Conservation (phyloP, 2,329 filamentous ascomycete genomes). For the Aureobasidium pullulans region DNA sequence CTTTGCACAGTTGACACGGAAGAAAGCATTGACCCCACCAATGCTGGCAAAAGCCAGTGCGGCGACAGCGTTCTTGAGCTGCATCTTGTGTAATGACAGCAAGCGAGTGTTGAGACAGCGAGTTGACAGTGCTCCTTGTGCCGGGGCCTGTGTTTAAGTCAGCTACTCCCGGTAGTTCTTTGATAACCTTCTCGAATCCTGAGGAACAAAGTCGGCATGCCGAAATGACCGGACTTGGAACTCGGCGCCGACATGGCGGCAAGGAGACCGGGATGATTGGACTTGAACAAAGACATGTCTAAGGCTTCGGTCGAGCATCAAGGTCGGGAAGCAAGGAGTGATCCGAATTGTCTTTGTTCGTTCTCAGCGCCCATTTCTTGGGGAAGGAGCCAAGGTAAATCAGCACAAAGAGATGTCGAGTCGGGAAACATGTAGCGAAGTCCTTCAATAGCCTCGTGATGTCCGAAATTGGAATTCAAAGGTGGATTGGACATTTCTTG, state of each 20-base stretch:
- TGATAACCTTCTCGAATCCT: background rate
- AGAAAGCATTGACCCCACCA: conserved; percentile 26
- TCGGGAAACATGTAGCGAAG: background rate
- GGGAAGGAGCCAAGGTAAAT: background rate
- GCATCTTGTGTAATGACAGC: background rate
- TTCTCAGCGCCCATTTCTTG: background rate
- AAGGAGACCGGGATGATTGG: background rate
- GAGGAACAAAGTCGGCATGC: conserved; percentile 12
- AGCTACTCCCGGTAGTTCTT: background rate
- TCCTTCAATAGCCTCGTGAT: background rate
- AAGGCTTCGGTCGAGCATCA: background rate
- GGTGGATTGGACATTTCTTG: too few relatives aligned
- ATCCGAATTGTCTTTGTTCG: background rate
- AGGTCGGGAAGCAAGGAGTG: background rate
- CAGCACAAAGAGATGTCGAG: background rate
- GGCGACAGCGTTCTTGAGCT: background rate
- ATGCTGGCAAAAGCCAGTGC: background rate
- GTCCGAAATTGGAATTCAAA: background rate
- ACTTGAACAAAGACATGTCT: background rate
- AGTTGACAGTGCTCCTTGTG: background rate
- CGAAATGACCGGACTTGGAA: conserved; percentile 8
- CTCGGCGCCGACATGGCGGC: conserved; percentile 6
- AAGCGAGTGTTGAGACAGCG: background rate
- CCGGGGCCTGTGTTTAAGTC: background rate
- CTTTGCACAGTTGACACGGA: conserved; percentile 28